phyloP scores from a whole-genome alignment of 192 early-diverging fungal genomes.

The Coemansia sp. region DNA sequence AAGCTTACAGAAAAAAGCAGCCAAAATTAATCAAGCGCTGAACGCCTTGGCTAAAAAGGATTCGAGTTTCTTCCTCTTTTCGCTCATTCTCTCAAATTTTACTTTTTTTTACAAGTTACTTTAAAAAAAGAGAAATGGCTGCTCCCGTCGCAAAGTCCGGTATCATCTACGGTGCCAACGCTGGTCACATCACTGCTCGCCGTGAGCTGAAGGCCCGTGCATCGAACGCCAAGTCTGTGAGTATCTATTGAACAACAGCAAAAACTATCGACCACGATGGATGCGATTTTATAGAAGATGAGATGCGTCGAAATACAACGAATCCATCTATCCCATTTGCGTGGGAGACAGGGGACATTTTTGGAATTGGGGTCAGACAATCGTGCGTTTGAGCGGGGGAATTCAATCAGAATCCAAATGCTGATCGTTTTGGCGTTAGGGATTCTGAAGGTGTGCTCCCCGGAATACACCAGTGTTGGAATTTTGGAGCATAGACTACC shows the following conservation, averaged over 20 bases:
- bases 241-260: conserved; percentile 16
- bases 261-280: not conserved
- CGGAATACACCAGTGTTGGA: too few relatives aligned
- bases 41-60: too few relatives aligned
- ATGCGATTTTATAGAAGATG: not conserved
- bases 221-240: conserved; percentile 41
- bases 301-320: not conserved
- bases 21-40: too few relatives aligned
- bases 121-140: conserved; percentile 51
- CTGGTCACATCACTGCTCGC: conserved; percentile 85
- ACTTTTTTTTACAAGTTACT: not conserved
- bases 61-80: conserved; percentile 18
- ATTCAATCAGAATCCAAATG: too few relatives aligned
- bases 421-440: too few relatives aligned
- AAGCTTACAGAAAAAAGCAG: conserved; percentile 3
- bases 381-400: not conserved
- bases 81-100: conserved; percentile 8
- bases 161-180: conserved; percentile 87
- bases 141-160: conserved; percentile 72
- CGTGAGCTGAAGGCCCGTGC: conserved; percentile 41
- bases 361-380: too few relatives aligned
- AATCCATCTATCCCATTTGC: not conserved
- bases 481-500: too few relatives aligned
- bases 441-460: not conserved
- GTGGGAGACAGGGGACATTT: not conserved